A percentile compares a stretch with the other conserved stretches of the same genome.
These are phyloP conservation scores for Bromus sterilis DNA, from an alignment of 176 grass and related monocot genomes.

Conservation along the genomic window DNA sequence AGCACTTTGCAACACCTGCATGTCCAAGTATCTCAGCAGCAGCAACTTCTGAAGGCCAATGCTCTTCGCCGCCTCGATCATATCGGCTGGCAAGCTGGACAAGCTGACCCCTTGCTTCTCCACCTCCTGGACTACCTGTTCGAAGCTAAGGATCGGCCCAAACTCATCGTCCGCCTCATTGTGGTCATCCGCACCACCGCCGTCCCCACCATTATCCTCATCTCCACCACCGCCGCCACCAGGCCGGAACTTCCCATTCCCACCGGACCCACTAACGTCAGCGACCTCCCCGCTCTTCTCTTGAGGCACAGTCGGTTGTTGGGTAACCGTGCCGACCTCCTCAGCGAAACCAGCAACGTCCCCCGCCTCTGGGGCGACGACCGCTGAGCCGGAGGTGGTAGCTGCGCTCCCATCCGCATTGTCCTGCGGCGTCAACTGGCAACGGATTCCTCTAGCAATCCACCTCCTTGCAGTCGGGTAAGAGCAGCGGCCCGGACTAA, in stretches of 20 bases:
- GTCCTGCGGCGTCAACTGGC: slow-evolving; percentile 13
- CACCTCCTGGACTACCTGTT: slow-evolving; percentile 1
- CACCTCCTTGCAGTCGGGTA: not conserved
- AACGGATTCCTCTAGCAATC: slow-evolving; percentile 4
- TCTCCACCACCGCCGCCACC: not conserved
- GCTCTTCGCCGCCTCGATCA: not conserved
- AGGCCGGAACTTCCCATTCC: not conserved
- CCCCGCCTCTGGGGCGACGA: not conserved
- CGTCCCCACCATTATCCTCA: not conserved
- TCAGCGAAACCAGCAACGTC: not conserved
- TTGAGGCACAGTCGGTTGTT: not conserved
- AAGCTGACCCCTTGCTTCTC: slow-evolving; percentile 7
- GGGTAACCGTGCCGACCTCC: not conserved
- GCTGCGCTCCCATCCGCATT: not conserved
- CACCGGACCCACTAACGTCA: slow-evolving; percentile 18
- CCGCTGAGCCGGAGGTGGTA: not conserved
- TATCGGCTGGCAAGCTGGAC: not conserved
- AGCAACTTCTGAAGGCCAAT: not conserved
- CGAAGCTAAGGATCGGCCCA: slow-evolving; percentile 1
- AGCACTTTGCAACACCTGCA: slow-evolving; percentile 1
- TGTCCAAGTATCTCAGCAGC: slow-evolving; percentile 4
- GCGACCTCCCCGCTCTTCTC: not conserved
- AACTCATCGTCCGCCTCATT: not conserved
- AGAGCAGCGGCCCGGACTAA: not conserved
- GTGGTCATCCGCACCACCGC: not conserved